Base-by-base conservation (phyloP, 78 protist species). In the Dictyostelium firmibasis region DNA sequence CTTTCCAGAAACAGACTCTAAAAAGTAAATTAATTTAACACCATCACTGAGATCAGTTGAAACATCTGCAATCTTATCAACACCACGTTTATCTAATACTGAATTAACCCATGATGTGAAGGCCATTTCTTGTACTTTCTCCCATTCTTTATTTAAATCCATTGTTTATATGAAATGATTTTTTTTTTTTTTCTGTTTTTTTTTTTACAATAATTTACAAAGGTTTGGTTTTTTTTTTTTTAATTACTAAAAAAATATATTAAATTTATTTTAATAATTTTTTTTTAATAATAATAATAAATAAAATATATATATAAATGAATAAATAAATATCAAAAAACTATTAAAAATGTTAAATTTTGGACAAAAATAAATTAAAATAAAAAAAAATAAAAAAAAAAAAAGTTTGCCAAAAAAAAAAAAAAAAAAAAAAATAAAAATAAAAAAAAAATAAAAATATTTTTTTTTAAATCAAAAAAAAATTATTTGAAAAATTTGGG, bases 71-170 rank as follows among this genome's bases (percentile, higher is more conserved):
- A 96, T 84, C 23, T 77, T 77, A 27, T 74, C 67, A 25, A 41
- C 72, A 60, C 92, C 91, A 29, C 96, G 53, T 74, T 95, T 85
- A 4, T 89, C 97, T 85, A 96, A 91, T 29, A 83, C 89, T 23
- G 86, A 50, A 41, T 91, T 87, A 83, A 96, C 85, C 97, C 97
- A 96, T 60, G 89, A 81, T 3, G 97, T 92, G 18, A 96, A 96
- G 57, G 97, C 97, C 96, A 89, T 81, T 33, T 89, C 94, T 89
- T 92, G 92, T 69, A 89, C 94, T 25, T 38, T 89, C 29, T 89
- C 94, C 94, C 94, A 89, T 89, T 89, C 88, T 81, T 60, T 89
- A 69, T 89, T 64, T 43, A 79, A 87, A 76, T 78, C 81, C 81
- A 57, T 82, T 18, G 7, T 69, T 64, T 60, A 33, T 72, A 44